Conservation (phyloP, 768 basidiomycete genomes). For the Termitomyces sp. region DNA sequence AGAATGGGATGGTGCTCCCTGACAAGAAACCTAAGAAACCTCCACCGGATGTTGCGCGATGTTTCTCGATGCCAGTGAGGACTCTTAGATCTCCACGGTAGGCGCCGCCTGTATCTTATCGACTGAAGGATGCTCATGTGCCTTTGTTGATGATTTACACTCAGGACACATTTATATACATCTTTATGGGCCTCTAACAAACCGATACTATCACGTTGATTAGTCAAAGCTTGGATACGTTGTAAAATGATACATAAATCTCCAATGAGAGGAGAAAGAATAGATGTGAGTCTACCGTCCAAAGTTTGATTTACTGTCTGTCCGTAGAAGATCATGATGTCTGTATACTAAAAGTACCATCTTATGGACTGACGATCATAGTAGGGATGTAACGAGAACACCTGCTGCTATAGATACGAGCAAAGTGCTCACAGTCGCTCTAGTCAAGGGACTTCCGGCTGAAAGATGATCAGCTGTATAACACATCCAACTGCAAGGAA, state of each 20-base stretch:
- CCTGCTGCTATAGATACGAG: constrained; percentile 5
- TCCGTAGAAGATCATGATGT: background rate
- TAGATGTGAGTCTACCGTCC: background rate
- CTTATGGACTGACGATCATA: background rate
- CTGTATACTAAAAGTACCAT: background rate
- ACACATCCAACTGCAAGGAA: background rate
- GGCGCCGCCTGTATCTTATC: too few relatives aligned
- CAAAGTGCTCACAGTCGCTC: background rate
- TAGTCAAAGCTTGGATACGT: background rate
- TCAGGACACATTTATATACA: too few relatives aligned
- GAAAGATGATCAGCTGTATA: background rate
- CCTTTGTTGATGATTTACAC: background rate
- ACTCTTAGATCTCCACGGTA: too few relatives aligned
- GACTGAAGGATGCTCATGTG: background rate
- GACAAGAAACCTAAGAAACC: too few relatives aligned
- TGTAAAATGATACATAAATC: background rate
- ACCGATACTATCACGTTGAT: background rate
- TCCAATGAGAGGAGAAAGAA: background rate
- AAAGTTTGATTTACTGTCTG: background rate
- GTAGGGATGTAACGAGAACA: constrained; percentile 10
- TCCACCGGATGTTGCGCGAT: too few relatives aligned
- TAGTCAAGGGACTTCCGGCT: constrained; percentile 5
- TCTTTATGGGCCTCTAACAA: too few relatives aligned
- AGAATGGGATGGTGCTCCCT: too few relatives aligned
- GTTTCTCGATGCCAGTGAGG: too few relatives aligned